Evolutionary conservation across 2,329 filamentous ascomycete species (phyloP), one percentile per base, ranked within the genome.

Genomic region (Fusarium longipes): DNA sequence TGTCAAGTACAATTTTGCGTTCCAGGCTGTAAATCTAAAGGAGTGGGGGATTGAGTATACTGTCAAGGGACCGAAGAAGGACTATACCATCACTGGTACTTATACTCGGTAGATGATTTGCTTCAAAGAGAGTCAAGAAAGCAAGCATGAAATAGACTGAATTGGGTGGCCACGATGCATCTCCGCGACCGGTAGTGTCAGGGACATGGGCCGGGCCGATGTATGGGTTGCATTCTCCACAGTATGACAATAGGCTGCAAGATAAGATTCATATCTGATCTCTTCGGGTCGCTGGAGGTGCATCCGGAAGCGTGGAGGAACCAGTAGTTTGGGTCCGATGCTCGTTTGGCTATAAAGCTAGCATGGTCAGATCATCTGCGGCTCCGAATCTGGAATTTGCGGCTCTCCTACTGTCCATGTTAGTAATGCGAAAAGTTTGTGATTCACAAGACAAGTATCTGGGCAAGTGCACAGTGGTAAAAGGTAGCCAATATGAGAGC

Each of bases 31-130:
- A 2, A 84, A 84, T 40, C 70, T 93, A 67, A 74, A 75, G 51
- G 77, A 82, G 25, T 92, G 89, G 86, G 83, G 77, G 29, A 81
- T 91, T 42, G 84, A 81, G 51, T 92, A 93, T 70, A 83, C 82
- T 2, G 91, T 93, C 3, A 86, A 84, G 25, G 91, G 91, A 0
- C 91, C 91, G 3, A 87, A 87, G 75, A 93, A 93, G 78, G 88
- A 93, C 72, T 93, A 93, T 73, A 86, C 80, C 0, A 88, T 90
- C 52, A 76, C 79, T 10, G 86, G 86, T 3, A 75, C 74, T 1
- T 90, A 89, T 73, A 82, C 69, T 40, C 77, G 86, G 53, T 78
- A 72, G 42, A 63, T 7, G 12, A 4, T 17, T 9, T 24, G 17
- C 12, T 24, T 17, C 17, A 14, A 6, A 10, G 4, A 29, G 15